Evolutionary conservation across 192 early-diverging fungal species (phyloP), one percentile per base, ranked within the genome.

Genomic region (Linnemannia elongata): DNA sequence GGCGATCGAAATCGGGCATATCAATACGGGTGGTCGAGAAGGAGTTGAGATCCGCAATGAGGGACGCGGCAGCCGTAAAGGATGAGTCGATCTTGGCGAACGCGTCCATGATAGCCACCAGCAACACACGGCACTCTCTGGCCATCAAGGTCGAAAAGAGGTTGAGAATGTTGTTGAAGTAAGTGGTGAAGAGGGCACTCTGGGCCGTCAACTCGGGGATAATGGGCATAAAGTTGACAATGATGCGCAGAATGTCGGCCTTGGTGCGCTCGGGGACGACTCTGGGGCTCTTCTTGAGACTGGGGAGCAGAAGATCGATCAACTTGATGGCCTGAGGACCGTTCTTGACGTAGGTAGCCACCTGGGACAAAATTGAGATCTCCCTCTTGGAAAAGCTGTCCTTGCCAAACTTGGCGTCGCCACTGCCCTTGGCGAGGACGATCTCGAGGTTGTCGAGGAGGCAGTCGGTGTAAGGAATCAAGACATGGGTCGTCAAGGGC

Each of bases 1-100:
- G 92, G 18, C 87, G 86, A 84, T 97, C 95, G 83, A 95, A 98
- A 78, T 99, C 97, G 1, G 95, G 96, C 76, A 97, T 96, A 78
- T 97, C 96, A 24, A 99, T 89, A 27, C 95, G 92, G 7, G 82
- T 84, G 20, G 81, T 70, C 24, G 96, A 96, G 73, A 92, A 96
- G 3, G 97, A 86, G 82, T 99, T 99, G 24, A 99, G 84, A 35
- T 96, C 97, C 22, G 86, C 88, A 4, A 98, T 82, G 1, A 97
- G 44, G 7, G 83, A 80, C 3, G 91, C 90, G 1, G 96, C 91
- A 9, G 83, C 76, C 30, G 75, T 82, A 79, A 96, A 81, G 10
- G 88, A 84, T 18, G 84, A 38, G 35, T 95, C 94, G 8, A 96
- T 77, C 44, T 90, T 81, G 27, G 95, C 93, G 88, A 99, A 94